phyloP scores from a whole-genome alignment of 306 rosid species.

The Prosopis cineraria region DNA sequence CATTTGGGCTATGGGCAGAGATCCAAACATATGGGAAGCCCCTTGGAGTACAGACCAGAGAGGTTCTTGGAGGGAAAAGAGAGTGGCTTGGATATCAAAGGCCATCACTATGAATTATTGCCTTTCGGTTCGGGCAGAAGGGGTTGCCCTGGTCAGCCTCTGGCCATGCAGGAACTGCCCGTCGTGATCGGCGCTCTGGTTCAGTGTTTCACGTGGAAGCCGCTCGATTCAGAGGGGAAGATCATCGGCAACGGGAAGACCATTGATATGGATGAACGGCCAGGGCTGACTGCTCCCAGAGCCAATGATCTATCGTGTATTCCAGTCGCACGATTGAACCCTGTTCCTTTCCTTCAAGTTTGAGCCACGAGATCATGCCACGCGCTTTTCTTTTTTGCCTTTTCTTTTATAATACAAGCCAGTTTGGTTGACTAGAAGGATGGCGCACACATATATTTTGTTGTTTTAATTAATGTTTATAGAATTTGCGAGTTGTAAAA shows the following conservation, averaged over 20 bases:
- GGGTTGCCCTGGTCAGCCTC: conserved; percentile 52
- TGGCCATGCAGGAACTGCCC: conserved; percentile 53
- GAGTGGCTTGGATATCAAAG: conserved; percentile 24
- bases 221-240: neutral
- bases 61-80: conserved; percentile 32
- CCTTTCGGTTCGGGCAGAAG: conserved; percentile 66
- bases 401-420: too few relatives aligned
- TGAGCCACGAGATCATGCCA: neutral
- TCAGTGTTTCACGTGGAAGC: conserved; percentile 60
- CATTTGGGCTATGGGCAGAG: conserved; percentile 58
- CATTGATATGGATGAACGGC: conserved; percentile 48
- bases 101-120: conserved; percentile 39
- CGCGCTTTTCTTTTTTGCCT: too few relatives aligned
- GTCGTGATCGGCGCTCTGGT: conserved; percentile 37
- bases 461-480: too few relatives aligned
- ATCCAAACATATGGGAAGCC: conserved; percentile 44
- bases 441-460: too few relatives aligned
- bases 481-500: too few relatives aligned
- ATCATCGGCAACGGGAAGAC: neutral
- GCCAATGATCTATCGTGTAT: conserved; percentile 45
- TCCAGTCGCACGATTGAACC: conserved; percentile 41
- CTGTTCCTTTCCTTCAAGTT: conserved; percentile 11
- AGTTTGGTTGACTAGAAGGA: too few relatives aligned
- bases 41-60: conserved; percentile 45
- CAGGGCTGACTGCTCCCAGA: conserved; percentile 56